Conservation (phyloP, 2,329 filamentous ascomycete species). For the Periconia macrospinosa region DNA sequence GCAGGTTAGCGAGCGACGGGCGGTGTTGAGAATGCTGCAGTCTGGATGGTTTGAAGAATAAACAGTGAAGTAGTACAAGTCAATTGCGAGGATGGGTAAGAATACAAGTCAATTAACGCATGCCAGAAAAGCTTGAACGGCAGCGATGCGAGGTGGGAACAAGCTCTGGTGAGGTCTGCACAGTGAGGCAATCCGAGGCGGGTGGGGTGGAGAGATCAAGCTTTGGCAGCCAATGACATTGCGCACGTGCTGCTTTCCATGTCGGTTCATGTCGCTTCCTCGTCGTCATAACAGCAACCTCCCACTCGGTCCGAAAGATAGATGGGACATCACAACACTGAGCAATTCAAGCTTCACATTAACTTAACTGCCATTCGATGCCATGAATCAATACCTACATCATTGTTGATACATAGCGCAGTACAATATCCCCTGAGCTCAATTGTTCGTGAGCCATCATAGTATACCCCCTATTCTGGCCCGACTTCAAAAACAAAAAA, state of each 20-base stretch:
- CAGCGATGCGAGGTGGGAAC: not conserved
- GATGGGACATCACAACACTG: not conserved
- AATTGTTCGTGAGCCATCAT: no score
- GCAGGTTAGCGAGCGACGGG: not conserved
- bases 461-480: no score
- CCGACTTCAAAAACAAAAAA: no score
- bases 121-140: not conserved
- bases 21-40: not conserved
- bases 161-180: not conserved
- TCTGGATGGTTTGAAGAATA: not conserved
- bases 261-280: not conserved
- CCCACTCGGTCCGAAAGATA: not conserved
- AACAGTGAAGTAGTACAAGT: no score
- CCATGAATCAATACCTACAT: no score
- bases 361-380: no score
- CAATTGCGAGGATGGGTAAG: no score
- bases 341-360: not conserved
- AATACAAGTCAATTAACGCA: no score
- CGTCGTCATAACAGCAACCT: conserved; percentile 7
- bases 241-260: conserved; percentile 7
- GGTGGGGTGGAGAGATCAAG: not conserved
- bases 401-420: no score
- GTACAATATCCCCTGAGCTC: no score
- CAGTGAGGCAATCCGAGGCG: not conserved
- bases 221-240: conserved; percentile 10